These are phyloP conservation scores for Aspergillus glaucus DNA, from an alignment of 2,329 filamentous ascomycete genomes.

Conservation along the genomic window DNA sequence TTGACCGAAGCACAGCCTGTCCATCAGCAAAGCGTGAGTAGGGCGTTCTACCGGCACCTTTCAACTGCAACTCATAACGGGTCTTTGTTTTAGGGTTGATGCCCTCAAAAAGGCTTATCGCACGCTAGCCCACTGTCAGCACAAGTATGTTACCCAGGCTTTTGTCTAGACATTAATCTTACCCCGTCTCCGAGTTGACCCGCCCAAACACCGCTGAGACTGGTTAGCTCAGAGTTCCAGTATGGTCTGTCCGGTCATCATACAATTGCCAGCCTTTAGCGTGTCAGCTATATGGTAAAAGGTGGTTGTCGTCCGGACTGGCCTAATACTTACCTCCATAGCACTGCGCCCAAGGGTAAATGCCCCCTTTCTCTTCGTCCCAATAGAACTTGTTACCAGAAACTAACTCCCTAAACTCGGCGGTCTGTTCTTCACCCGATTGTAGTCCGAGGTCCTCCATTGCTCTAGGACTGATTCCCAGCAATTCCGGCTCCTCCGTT, in stretches of 20 bases:
- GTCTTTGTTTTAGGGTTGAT: constrained; percentile 65
- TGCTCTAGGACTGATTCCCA: constrained; percentile 72
- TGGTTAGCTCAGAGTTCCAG: constrained; percentile 28
- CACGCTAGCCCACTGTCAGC: constrained; percentile 44
- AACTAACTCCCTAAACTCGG: constrained; percentile 70
- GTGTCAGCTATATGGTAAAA: constrained; percentile 10
- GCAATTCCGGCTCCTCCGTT: constrained; percentile 66
- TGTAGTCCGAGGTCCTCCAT: constrained; percentile 74
- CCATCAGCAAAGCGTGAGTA: constrained; percentile 97
- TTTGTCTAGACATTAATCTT: constrained; percentile 10
- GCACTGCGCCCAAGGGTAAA: constrained; percentile 98
- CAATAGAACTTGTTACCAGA: constrained; percentile 78
- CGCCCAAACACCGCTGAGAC: constrained; percentile 71
- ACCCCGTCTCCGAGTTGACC: constrained; percentile 87
- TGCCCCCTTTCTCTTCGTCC: constrained; percentile 64
- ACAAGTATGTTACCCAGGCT: background rate
- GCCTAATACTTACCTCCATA: constrained; percentile 68
- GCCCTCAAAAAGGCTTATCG: constrained; percentile 88
- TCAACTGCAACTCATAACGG: constrained; percentile 86
- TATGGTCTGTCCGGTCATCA: constrained; percentile 11
- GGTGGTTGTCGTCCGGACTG: constrained; percentile 18
- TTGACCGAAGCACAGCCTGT: constrained; percentile 84
- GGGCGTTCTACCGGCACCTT: constrained; percentile 86
- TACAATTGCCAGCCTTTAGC: constrained; percentile 45
- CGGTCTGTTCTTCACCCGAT: constrained; percentile 59